These are phyloP conservation scores for Flammula alnicola DNA, from an alignment of 1,284 basidiomycete genomes.

Conservation along the genomic window DNA sequence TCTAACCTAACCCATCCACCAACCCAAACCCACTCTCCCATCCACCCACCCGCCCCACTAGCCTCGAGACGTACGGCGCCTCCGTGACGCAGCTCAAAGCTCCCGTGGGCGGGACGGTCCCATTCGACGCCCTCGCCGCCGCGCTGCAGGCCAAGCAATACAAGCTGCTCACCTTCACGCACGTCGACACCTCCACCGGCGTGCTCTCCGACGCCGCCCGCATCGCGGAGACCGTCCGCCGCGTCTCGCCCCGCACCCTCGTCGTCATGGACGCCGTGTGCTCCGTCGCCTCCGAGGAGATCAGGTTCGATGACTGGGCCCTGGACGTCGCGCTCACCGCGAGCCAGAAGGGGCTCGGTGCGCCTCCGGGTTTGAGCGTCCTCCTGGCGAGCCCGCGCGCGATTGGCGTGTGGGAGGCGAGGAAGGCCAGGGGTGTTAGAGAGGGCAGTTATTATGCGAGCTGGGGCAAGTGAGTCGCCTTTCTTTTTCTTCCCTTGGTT, in stretches of 20 bases:
- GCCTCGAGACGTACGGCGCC: constrained; percentile 88
- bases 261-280: constrained; percentile 94
- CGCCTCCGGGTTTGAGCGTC: constrained; percentile 93
- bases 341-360: constrained; percentile 94
- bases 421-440: constrained; percentile 24
- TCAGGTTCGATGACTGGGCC: constrained; percentile 92
- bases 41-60: too few relatives aligned
- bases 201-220: constrained; percentile 88
- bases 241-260: constrained; percentile 86
- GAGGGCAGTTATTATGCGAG: constrained; percentile 76
- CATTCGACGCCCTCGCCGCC: constrained; percentile 71
- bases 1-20: too few relatives aligned
- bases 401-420: constrained; percentile 57
- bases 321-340: constrained; percentile 91
- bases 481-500: too few relatives aligned
- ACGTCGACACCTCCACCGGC: constrained; percentile 93
- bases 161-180: constrained; percentile 92
- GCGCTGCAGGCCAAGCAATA: constrained; percentile 82
- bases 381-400: constrained; percentile 84
- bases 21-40: too few relatives aligned
- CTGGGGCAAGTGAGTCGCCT: constrained; percentile 73
- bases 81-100: constrained; percentile 89
- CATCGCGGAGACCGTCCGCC: constrained; percentile 77
- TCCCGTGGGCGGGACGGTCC: constrained; percentile 81
- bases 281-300: constrained; percentile 95